Evolutionary conservation across 2,329 filamentous ascomycete species (phyloP).

Genomic region (Knufia petricola): DNA sequence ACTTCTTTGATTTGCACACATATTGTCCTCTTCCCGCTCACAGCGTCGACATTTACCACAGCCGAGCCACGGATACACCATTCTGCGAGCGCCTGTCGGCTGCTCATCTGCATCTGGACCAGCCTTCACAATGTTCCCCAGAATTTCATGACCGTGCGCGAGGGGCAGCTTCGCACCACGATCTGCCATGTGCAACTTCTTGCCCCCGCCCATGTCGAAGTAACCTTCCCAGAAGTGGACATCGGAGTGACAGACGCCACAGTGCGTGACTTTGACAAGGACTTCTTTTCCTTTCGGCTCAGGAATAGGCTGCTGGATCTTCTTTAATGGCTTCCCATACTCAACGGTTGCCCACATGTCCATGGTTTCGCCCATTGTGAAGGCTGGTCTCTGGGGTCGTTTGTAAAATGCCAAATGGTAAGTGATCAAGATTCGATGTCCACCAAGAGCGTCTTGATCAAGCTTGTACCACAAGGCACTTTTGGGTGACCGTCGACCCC

Average conservation of each 20-base stretch:
- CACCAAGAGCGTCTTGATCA: too few relatives aligned
- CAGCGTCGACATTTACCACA: slow-evolving; percentile 12
- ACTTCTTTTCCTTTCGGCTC: slow-evolving; percentile 45
- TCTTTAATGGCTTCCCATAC: slow-evolving; percentile 13
- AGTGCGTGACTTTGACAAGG: slow-evolving; percentile 55
- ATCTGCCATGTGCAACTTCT: slow-evolving; percentile 17
- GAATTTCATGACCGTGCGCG: slow-evolving; percentile 56
- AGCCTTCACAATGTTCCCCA: slow-evolving; percentile 49
- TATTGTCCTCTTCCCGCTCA: slow-evolving; percentile 10
- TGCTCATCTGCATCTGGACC: slow-evolving; percentile 40
- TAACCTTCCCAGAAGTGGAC: slow-evolving; percentile 41
- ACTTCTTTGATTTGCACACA: slow-evolving; percentile 4
- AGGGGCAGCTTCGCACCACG: slow-evolving; percentile 39
- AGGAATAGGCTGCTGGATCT: slow-evolving; percentile 8
- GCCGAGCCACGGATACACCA: slow-evolving; percentile 14
- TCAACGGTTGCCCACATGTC: slow-evolving; percentile 8
- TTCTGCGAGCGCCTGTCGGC: slow-evolving; percentile 40
- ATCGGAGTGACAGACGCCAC: slow-evolving; percentile 55
- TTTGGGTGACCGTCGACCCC: too few relatives aligned
- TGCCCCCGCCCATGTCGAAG: slow-evolving; percentile 25
- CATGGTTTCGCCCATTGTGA: neutral
- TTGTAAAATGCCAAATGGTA: too few relatives aligned
- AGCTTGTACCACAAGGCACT: too few relatives aligned
- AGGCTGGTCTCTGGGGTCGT: too few relatives aligned
- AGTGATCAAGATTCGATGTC: too few relatives aligned